Conservation (phyloP, 306 rosid species). For the Castanea mollissima region DNA sequence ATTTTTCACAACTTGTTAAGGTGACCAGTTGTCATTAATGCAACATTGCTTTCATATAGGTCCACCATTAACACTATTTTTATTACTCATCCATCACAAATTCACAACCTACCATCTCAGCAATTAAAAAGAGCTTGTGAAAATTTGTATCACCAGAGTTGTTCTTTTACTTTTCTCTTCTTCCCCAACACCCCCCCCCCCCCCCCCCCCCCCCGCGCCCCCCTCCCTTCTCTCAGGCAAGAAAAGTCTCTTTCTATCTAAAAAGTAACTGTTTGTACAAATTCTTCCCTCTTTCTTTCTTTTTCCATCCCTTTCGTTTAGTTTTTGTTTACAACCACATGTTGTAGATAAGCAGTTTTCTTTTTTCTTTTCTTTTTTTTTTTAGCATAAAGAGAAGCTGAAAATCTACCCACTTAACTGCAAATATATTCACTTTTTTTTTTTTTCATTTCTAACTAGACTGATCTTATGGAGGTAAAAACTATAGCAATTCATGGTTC, state of each 20-base stretch:
- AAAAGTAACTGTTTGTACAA: not conserved
- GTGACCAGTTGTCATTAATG: too few relatives aligned
- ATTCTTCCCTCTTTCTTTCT: not conserved
- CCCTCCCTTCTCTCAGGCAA: not conserved
- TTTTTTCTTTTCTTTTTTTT: not conserved
- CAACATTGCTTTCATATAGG: too few relatives aligned
- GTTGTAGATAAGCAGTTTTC: not conserved
- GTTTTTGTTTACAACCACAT: not conserved
- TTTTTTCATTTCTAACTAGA: not conserved
- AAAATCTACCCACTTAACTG: constrained; percentile 1
- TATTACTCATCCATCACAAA: too few relatives aligned
- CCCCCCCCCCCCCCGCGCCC: too few relatives aligned
- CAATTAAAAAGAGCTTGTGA: too few relatives aligned
- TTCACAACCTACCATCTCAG: too few relatives aligned
- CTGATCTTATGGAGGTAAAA: constrained; percentile 11
- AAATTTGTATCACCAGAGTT: too few relatives aligned
- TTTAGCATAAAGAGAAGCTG: not conserved
- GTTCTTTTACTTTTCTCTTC: not conserved
- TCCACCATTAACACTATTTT: too few relatives aligned
- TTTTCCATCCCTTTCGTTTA: not conserved
- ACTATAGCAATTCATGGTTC: constrained; percentile 2
- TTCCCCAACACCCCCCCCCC: too few relatives aligned
- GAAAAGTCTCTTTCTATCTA: not conserved
- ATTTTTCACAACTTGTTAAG: too few relatives aligned
- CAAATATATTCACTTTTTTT: not conserved